Conservation (phyloP, 1,139 yeast species). For the Hanseniaspora uvarum region DNA sequence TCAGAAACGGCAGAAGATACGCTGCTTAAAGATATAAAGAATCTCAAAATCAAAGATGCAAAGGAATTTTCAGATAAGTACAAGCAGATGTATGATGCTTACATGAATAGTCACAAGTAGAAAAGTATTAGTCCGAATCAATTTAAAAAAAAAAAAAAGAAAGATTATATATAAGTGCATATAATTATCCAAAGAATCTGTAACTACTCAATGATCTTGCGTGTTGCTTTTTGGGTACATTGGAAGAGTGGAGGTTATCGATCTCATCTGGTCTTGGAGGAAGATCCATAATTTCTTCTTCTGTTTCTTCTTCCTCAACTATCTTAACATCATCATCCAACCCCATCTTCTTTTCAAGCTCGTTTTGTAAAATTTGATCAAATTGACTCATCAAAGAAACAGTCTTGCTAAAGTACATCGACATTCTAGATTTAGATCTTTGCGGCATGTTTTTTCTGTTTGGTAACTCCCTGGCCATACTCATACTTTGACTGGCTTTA, state of each 20-base stretch:
- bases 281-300: conserved; percentile 3
- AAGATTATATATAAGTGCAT: neutral
- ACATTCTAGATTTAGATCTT: conserved; percentile 17
- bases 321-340: conserved; percentile 26
- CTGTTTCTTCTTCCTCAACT: conserved; percentile 19
- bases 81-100: conserved; percentile 14
- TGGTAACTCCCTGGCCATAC: neutral
- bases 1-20: neutral
- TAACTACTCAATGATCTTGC: conserved; percentile 15
- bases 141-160: too few species aligned
- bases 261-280: conserved; percentile 16
- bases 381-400: conserved; percentile 47
- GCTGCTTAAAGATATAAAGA: neutral
- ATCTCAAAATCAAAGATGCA: conserved; percentile 6
- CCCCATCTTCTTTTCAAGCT: conserved; percentile 47
- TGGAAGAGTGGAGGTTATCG: neutral
- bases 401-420: conserved; percentile 18
- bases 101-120: conserved; percentile 1
- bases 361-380: conserved; percentile 56
- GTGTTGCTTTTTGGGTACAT: neutral
- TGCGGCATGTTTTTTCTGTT: neutral
- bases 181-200: conserved; percentile 13
- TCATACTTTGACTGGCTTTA: neutral
- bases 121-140: neutral
- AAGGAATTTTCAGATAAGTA: conserved; percentile 12